Evolutionary conservation across 2,329 filamentous ascomycete species (phyloP).

Genomic region (Rutstroemia sp.): DNA sequence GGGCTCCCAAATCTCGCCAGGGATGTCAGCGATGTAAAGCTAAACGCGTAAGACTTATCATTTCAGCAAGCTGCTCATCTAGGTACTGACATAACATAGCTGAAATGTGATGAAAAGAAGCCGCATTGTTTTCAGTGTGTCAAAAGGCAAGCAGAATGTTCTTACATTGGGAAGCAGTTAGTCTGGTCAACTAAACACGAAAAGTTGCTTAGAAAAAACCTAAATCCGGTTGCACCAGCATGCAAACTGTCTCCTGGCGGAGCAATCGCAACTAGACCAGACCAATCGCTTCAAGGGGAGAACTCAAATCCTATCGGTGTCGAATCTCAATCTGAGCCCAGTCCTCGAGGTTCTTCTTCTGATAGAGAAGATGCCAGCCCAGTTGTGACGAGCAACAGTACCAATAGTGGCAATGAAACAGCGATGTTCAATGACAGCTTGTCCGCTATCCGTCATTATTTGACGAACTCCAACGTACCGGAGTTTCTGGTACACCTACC

Average conservation of each 20-base stretch:
- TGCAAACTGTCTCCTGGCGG: no score
- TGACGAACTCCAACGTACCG: constrained; percentile 22
- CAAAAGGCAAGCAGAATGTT: constrained; percentile 21
- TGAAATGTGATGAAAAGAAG: constrained; percentile 28
- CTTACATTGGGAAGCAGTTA: constrained; percentile 21
- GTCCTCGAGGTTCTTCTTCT: no score
- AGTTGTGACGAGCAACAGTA: not conserved
- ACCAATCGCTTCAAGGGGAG: no score
- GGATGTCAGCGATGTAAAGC: constrained; percentile 26
- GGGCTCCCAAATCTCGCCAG: constrained; percentile 23
- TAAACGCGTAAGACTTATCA: constrained; percentile 19
- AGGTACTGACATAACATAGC: constrained; percentile 13
- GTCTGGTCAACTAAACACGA: constrained; percentile 29
- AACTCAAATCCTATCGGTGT: no score
- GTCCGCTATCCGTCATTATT: constrained; percentile 23
- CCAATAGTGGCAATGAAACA: not conserved
- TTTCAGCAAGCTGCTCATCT: not conserved
- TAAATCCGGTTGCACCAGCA: not conserved
- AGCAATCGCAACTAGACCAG: no score
- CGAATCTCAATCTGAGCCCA: no score
- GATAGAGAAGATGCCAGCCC: not conserved
- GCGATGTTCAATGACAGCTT: constrained; percentile 18
- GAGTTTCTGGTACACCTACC: constrained; percentile 30
- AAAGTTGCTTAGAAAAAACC: constrained; percentile 15
- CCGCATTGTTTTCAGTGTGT: constrained; percentile 23